Base-by-base conservation (phyloP, 352 stramenopile genomes). In the Pythium periplocum region DNA sequence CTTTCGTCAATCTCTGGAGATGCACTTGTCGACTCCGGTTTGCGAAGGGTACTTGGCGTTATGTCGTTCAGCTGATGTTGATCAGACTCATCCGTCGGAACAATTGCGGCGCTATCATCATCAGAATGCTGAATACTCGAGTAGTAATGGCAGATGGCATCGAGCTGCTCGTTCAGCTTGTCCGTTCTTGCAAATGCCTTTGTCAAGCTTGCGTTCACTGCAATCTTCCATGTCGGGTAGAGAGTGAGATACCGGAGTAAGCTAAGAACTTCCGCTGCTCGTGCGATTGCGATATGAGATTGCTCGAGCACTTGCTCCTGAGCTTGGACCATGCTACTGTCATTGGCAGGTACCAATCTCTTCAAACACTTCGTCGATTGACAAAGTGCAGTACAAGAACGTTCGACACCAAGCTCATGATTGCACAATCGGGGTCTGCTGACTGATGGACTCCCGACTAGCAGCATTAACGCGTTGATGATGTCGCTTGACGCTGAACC, bases 401-500 rank as follows among this genome's bases (percentile, higher is more conserved):
- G 82, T 52, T 95, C 84, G 11, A 93, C 62, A 1, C 82, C 82
- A 30, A 95, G 60, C 49, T 95, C 84, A n/a, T 95, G 84, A 0
- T 66, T 78, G 42, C 84, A 95, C 4, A 95, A 64, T 2, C 75
- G 73, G 26, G 84, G 84, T 2, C 84, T 73, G 26, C 84, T 49
- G 7, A 93, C 60, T 2, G 87, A 64, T 10, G 84, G 83, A 35
- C 69, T 58, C 3, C 84, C 84, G 2, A 92, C 70, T 2, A 92
- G 37, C 12, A 80, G 69, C 61, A 91, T 79, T 2, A 95, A 52
- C 40, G 75, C 73, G n/a, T 46, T 75, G 34, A 88, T 38, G 45
- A 84, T 72, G 45, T 87, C 66, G 36, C 48, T 48, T 38, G 41
- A 10, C 51, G 53, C 2, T 33, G 42, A 11, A 48, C 43, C 43